Percentiles rank a stretch among this genome's conserved stretches.
These are phyloP conservation scores for Cicer yamashitae DNA, from an alignment of 306 rosid genomes.

Conservation along the genomic window DNA sequence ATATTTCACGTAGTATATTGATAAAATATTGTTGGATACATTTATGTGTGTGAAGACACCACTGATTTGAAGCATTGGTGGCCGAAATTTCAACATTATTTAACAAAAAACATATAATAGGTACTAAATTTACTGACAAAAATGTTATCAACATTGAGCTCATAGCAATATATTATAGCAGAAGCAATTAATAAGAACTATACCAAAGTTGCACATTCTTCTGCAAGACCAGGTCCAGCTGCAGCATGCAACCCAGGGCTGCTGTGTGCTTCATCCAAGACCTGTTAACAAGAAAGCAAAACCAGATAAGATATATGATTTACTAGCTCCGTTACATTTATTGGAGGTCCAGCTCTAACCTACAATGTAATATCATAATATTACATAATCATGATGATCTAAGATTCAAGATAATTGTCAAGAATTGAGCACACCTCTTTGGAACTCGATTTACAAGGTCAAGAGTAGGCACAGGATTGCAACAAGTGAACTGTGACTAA, in stretches of 20 bases:
- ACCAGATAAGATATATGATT: constrained; percentile 32
- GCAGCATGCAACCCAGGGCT: constrained; percentile 95
- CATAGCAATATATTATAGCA: constrained; percentile 10
- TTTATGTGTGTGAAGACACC: too few relatives aligned
- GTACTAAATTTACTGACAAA: constrained; percentile 24
- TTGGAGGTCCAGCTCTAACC: constrained; percentile 31
- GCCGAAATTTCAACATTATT: neutral
- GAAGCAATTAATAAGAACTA: constrained; percentile 39
- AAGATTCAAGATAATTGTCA: constrained; percentile 8
- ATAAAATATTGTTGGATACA: too few relatives aligned
- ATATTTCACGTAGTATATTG: too few relatives aligned
- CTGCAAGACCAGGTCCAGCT: constrained; percentile 97
- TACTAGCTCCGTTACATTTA: constrained; percentile 28
- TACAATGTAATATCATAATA: constrained; percentile 21
- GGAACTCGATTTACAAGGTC: constrained; percentile 23
- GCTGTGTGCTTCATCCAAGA: constrained; percentile 96
- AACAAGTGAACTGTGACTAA: constrained; percentile 14
- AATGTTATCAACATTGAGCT: constrained; percentile 5
- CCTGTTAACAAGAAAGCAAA: constrained; percentile 57
- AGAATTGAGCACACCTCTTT: constrained; percentile 22
- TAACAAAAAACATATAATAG: constrained; percentile 10
- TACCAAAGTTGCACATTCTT: constrained; percentile 95
- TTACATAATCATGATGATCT: constrained; percentile 35
- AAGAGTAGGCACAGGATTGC: constrained; percentile 30
- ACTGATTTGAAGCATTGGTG: too few relatives aligned